Conservation (phyloP, 2,329 filamentous ascomycete genomes). For the Cercospora sp. region DNA sequence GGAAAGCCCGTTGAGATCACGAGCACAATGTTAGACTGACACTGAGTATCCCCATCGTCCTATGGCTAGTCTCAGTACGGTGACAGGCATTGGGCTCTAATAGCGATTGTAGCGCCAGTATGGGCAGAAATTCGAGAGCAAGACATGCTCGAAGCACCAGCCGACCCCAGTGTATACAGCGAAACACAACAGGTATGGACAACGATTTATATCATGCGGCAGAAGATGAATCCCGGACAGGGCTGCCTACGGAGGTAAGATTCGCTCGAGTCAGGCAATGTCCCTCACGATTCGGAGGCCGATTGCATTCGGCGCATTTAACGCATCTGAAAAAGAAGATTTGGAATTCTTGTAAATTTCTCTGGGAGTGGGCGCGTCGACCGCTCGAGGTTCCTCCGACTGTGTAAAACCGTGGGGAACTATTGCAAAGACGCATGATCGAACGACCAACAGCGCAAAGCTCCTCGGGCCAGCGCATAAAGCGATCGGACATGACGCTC, state of each 20-base stretch:
- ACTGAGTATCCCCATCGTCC: not conserved
- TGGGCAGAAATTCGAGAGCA: not conserved
- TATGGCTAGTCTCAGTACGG: not conserved
- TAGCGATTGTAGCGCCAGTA: not conserved
- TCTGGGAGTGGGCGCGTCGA: not conserved
- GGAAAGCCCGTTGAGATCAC: not conserved
- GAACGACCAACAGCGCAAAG: not conserved
- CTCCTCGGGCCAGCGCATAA: not conserved
- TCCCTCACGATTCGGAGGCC: not conserved
- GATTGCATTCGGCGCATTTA: not conserved
- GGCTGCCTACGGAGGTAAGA: not conserved
- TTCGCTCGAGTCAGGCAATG: not conserved
- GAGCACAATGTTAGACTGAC: not conserved
- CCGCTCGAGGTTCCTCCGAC: not conserved
- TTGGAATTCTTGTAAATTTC: not conserved
- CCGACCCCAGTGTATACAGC: not conserved
- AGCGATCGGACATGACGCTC: not conserved
- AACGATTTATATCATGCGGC: not conserved
- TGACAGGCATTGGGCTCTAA: not conserved
- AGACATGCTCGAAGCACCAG: not conserved
- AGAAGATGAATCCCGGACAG: not conserved
- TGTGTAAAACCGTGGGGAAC: not conserved
- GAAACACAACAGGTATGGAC: not conserved
- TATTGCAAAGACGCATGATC: not conserved
- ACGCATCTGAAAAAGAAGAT: not conserved